Evolutionary conservation across 176 grass and related monocot genomes (phyloP), one percentile per base, ranked within the genome.

Genomic region (Olyra latifolia): DNA sequence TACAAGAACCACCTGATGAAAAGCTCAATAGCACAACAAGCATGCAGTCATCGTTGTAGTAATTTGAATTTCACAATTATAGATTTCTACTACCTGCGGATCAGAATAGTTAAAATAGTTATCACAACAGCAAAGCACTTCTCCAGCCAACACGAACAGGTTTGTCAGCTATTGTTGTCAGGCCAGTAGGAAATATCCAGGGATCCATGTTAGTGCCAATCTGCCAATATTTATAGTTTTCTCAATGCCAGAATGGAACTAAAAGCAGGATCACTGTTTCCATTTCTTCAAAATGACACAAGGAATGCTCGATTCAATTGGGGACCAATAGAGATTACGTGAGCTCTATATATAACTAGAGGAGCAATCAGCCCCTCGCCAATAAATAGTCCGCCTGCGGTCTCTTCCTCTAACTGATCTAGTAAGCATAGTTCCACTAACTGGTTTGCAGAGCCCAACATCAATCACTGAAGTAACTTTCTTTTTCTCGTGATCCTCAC

Each of bases 351-450:
- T 64, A 70, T 81, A 89, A 61, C 83, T 87, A n/a, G 76, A 81
- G 56, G 79, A 78, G 42, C 86, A 82, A 77, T 77, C 84, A 46
- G 68, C 58, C 7, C 74, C 69, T 75, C 88, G 86, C 90, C 92
- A 98, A 86, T 94, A 93, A 59, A 95, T 93, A 83, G 90, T 92
- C 82, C 84, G 88, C 25, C 96, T 93, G 5, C 96, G 78, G 45
- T 98, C 92, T 77, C 96, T 93, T 71, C 96, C 96, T 83, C 96
- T 91, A 38, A 98, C 86, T 15, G 92, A 91, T 88, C 96, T 95
- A 67, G 84, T 84, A 71, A 92, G 78, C 78, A 92, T 90, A 8
- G 79, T 97, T 90, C 93, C 93, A 72, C 80, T 90, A 35, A 93
- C 73, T 39, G 96, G 92, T 52, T 89, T 87, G 73, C 96, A 90